phyloP scores from a whole-genome alignment of 768 basidiomycete genomes.

The Sarcomyxa edulis region DNA sequence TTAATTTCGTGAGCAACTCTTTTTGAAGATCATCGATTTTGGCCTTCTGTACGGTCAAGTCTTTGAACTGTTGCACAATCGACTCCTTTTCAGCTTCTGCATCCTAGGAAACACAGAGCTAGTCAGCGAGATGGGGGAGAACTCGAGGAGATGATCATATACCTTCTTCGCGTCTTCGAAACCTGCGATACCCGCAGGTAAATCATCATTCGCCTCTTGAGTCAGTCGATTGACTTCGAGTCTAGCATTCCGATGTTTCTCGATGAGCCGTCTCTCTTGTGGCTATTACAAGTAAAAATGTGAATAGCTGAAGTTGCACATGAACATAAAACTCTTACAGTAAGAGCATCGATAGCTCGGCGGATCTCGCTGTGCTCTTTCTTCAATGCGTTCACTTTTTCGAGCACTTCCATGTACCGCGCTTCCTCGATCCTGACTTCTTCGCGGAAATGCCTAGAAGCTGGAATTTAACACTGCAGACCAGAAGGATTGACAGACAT shows the following conservation, averaged over 20 bases:
- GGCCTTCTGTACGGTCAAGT: constrained; percentile 38
- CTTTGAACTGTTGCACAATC: constrained; percentile 43
- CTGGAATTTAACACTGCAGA: background rate
- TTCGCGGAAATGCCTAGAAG: constrained; percentile 39
- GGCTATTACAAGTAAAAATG: constrained; percentile 14
- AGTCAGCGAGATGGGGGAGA: too few species aligned
- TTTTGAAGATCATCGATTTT: constrained; percentile 40
- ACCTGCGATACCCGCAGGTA: constrained; percentile 57
- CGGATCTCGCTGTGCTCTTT: constrained; percentile 22
- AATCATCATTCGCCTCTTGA: constrained; percentile 61
- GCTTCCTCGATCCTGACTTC: constrained; percentile 32
- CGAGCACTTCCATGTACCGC: constrained; percentile 24
- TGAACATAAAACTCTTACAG: constrained; percentile 20
- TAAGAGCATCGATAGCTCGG: constrained; percentile 23
- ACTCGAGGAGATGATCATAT: constrained; percentile 11
- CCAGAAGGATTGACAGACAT: background rate
- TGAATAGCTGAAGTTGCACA: background rate
- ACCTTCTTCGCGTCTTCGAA: constrained; percentile 53
- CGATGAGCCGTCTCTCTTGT: constrained; percentile 21
- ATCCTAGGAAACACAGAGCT: constrained; percentile 34
- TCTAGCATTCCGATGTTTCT: constrained; percentile 25
- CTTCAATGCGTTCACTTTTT: constrained; percentile 21
- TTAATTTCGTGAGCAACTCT: constrained; percentile 35
- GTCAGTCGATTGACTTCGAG: constrained; percentile 35
- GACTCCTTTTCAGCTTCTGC: constrained; percentile 45